Evolutionary conservation across 1,284 basidiomycete species (phyloP).

Genomic region (Malassezia yamatoensis): DNA sequence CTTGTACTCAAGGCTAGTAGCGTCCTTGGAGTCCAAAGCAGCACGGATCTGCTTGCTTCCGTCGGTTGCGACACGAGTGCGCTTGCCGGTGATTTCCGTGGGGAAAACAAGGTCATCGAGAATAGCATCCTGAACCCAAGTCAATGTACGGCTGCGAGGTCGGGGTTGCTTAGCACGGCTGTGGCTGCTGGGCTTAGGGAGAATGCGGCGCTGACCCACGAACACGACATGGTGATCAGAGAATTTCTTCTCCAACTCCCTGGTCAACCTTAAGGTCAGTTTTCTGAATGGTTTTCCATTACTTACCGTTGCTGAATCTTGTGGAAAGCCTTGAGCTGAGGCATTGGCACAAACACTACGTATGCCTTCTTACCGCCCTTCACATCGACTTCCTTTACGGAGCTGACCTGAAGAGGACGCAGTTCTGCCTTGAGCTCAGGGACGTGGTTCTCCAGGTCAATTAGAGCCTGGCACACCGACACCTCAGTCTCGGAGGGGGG

Average conservation of each 20-base stretch:
- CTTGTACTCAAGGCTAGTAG: constrained; percentile 99
- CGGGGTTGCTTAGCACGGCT: constrained; percentile 90
- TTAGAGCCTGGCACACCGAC: constrained; percentile 83
- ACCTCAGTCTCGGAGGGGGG: constrained; percentile 86
- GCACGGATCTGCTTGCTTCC: constrained; percentile 47
- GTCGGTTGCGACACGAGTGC: constrained; percentile 59
- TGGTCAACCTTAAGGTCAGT: constrained; percentile 65
- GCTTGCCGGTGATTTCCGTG: constrained; percentile 96
- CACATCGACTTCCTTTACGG: constrained; percentile 96
- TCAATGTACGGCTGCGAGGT: constrained; percentile 91
- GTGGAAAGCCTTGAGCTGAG: constrained; percentile 96
- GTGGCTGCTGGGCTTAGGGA: constrained; percentile 90
- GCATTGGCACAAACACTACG: constrained; percentile 94
- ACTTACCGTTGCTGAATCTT: constrained; percentile 92
- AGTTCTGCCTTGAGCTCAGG: constrained; percentile 94
- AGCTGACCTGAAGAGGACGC: constrained; percentile 88
- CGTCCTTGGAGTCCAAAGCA: constrained; percentile 95
- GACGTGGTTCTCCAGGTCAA: constrained; percentile 96
- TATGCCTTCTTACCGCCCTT: constrained; percentile 96
- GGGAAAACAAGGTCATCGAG: constrained; percentile 98
- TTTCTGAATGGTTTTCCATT: not conserved
- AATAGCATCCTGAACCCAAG: constrained; percentile 92
- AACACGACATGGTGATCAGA: constrained; percentile 97
- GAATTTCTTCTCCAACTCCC: constrained; percentile 99
- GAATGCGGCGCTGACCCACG: constrained; percentile 94